Conservation (phyloP, 2,329 filamentous ascomycete genomes). For the Colletotrichum phormii region DNA sequence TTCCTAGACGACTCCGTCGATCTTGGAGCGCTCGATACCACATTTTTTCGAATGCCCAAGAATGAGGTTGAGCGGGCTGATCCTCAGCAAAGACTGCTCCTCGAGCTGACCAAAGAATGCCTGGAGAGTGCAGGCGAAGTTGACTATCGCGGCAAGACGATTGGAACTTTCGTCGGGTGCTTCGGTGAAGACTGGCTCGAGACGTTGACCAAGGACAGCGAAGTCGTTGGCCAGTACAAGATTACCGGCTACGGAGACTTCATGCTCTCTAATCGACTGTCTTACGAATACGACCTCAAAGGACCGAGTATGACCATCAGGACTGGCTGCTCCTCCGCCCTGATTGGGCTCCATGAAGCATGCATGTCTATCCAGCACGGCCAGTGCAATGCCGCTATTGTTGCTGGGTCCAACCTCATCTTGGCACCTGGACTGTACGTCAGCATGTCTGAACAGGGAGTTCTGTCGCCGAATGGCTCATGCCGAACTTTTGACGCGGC, state of each 20-base stretch:
- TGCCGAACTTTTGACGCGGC: conserved; percentile 50
- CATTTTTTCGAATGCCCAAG: conserved; percentile 41
- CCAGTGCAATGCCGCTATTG: conserved; percentile 45
- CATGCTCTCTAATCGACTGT: conserved; percentile 45
- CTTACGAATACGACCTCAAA: conserved; percentile 42
- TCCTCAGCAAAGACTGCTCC: conserved; percentile 48
- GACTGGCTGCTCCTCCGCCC: conserved; percentile 49
- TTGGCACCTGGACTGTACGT: conserved; percentile 16
- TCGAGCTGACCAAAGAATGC: conserved; percentile 49
- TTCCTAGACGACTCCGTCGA: conserved; percentile 44
- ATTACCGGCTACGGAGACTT: conserved; percentile 41
- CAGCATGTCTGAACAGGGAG: conserved; percentile 40
- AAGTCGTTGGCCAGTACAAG: conserved; percentile 38
- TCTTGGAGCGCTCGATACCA: conserved; percentile 42
- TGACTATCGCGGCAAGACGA: conserved; percentile 43
- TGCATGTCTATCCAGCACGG: conserved; percentile 43
- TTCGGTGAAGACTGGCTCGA: conserved; percentile 48
- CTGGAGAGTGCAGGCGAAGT: conserved; percentile 48
- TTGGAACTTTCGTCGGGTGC: conserved; percentile 48
- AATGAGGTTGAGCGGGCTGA: conserved; percentile 47
- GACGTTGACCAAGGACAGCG: conserved; percentile 39
- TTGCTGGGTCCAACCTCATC: conserved; percentile 48
- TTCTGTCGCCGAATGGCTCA: conserved; percentile 42
- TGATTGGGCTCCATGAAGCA: conserved; percentile 48
- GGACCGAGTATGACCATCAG: conserved; percentile 47